Percentiles rank a stretch among this genome's conserved stretches.
These are phyloP conservation scores for Cyberlindnera saturnus DNA, from an alignment of 805 yeast species.

Conservation along the genomic window DNA sequence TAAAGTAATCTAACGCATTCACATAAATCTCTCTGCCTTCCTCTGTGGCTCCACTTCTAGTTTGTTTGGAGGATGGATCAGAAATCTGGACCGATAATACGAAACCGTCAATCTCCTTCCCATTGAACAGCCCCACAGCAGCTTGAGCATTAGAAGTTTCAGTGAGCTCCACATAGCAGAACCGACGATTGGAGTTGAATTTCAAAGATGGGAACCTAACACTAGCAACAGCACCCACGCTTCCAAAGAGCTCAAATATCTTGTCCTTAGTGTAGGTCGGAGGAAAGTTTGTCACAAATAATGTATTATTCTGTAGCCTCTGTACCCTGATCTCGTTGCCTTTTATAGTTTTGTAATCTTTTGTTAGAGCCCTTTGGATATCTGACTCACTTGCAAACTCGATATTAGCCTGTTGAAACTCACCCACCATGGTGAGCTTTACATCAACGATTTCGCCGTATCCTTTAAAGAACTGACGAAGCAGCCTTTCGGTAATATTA, in stretches of 20 bases:
- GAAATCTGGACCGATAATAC: constrained; percentile 55
- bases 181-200: constrained; percentile 51
- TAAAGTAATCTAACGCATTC: constrained; percentile 43
- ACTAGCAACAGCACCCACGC: constrained; percentile 37
- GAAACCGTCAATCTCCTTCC: constrained; percentile 30
- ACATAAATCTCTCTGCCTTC: constrained; percentile 56
- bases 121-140: constrained; percentile 39
- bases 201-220: constrained; percentile 61
- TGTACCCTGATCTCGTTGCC: constrained; percentile 40
- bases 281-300: constrained; percentile 76
- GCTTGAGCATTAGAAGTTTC: constrained; percentile 35
- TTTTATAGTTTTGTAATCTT: constrained; percentile 42
- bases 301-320: constrained; percentile 40
- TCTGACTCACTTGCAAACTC: constrained; percentile 48
- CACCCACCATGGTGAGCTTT: constrained; percentile 14
- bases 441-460: constrained; percentile 52
- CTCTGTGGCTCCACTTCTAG: constrained; percentile 39
- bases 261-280: constrained; percentile 38
- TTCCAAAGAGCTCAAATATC: constrained; percentile 34
- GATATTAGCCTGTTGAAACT: constrained; percentile 39
- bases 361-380: constrained; percentile 55
- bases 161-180: constrained; percentile 63
- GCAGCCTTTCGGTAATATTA: constrained; percentile 30
- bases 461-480: constrained; percentile 43
- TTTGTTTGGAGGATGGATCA: constrained; percentile 41